Percentiles rank a stretch among this genome's conserved stretches.
Conservation (phyloP, 345 rosid genomes). For the Gossypium sturtianum region DNA sequence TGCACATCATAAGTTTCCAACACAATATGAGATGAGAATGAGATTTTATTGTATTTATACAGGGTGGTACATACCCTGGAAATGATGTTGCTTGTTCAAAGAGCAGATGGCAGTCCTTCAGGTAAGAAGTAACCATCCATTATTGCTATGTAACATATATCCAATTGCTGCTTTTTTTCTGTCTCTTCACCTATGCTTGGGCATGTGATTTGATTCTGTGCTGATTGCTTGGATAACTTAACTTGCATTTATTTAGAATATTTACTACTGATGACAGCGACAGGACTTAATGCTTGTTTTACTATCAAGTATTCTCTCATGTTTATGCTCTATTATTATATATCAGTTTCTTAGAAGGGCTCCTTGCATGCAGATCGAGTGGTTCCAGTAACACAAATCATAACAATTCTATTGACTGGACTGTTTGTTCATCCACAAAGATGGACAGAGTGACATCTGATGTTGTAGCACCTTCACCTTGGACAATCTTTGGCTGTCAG, state of each 20-base stretch:
- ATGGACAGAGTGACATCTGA: slow-evolving; percentile 62
- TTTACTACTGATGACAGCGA: background rate
- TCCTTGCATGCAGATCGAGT: slow-evolving; percentile 43
- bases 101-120: slow-evolving; percentile 66
- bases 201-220: background rate
- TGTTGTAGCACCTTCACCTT: slow-evolving; percentile 88
- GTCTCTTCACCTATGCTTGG: background rate
- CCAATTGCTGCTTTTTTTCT: slow-evolving; percentile 1
- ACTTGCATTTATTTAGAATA: background rate
- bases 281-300: slow-evolving; percentile 1
- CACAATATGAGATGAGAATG: background rate
- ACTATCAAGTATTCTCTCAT: slow-evolving; percentile 1
- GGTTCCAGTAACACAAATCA: slow-evolving; percentile 48
- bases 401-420: slow-evolving; percentile 66
- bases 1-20: background rate
- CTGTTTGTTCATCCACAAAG: slow-evolving; percentile 42
- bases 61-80: slow-evolving; percentile 49
- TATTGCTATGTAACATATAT: background rate
- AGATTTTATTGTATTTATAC: slow-evolving; percentile 28
- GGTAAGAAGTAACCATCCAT: slow-evolving; percentile 26
- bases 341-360: slow-evolving; percentile 13
- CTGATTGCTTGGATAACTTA: background rate
- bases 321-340: background rate
- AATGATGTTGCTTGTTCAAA: slow-evolving; percentile 43
- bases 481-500: slow-evolving; percentile 95